Conservation (phyloP, 306 rosid species). For the Senna tora region DNA sequence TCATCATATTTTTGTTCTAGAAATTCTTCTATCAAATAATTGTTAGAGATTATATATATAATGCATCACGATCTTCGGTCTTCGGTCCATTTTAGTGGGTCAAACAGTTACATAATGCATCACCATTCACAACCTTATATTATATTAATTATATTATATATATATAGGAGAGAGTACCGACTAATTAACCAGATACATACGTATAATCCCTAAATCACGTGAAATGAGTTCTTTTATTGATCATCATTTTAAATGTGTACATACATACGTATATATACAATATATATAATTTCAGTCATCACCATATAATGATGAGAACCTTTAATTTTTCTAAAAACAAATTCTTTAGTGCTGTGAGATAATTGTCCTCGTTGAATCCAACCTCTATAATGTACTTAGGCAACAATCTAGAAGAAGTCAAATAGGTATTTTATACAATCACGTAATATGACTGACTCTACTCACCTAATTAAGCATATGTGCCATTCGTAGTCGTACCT, state of each 20-base stretch:
- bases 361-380: no score
- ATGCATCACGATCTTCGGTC: no score
- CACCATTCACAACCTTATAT: background rate
- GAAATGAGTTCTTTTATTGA: background rate
- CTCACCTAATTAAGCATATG: no score
- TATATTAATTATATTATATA: no score
- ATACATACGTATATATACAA: no score
- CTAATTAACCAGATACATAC: background rate
- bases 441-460: background rate
- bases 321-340: no score
- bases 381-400: background rate
- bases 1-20: background rate
- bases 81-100: background rate
- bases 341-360: no score
- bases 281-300: no score
- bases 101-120: background rate
- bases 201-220: conserved; percentile 1
- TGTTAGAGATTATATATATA: no score
- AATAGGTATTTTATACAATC: no score
- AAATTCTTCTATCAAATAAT: background rate
- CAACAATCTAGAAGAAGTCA: background rate
- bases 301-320: background rate
- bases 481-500: background rate
- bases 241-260: background rate
- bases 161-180: background rate